These are phyloP conservation scores for Neophaeococcomyces mojaviensis DNA, from an alignment of 2,329 filamentous ascomycete species.

Conservation along the genomic window DNA sequence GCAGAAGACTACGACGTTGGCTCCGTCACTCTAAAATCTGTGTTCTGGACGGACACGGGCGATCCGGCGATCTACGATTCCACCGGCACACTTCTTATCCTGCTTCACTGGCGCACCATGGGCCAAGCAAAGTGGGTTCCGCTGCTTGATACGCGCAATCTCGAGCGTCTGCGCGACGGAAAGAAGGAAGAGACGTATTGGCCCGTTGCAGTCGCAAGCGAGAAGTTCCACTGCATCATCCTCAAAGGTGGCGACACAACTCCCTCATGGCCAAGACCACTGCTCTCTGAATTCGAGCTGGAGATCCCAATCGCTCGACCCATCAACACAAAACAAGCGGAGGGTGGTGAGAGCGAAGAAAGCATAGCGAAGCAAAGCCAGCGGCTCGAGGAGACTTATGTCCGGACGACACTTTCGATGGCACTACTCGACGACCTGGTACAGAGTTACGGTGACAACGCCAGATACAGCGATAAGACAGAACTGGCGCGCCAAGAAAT, in stretches of 20 bases:
- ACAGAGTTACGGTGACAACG: slow-evolving; percentile 53
- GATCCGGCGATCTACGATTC: slow-evolving; percentile 96
- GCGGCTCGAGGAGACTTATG: slow-evolving; percentile 70
- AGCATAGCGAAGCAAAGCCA: slow-evolving; percentile 30
- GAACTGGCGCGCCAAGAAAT: slow-evolving; percentile 66
- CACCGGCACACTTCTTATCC: slow-evolving; percentile 75
- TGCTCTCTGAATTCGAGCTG: slow-evolving; percentile 91
- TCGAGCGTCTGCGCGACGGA: slow-evolving; percentile 74
- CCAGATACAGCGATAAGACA: slow-evolving; percentile 51
- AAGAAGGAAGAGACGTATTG: slow-evolving; percentile 87
- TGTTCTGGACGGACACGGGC: slow-evolving; percentile 90
- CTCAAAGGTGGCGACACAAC: slow-evolving; percentile 91
- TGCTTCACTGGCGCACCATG: slow-evolving; percentile 82
- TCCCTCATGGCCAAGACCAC: slow-evolving; percentile 82
- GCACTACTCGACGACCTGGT: slow-evolving; percentile 70
- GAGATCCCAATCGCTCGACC: slow-evolving; percentile 65
- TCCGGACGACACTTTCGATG: slow-evolving; percentile 65
- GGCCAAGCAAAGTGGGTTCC: slow-evolving; percentile 88
- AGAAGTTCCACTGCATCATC: slow-evolving; percentile 97
- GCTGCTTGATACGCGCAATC: slow-evolving; percentile 76
- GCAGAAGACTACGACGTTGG: slow-evolving; percentile 31
- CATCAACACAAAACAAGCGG: slow-evolving; percentile 21
- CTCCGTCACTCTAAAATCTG: slow-evolving; percentile 64
- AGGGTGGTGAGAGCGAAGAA: slow-evolving; percentile 19
- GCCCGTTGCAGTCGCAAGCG: slow-evolving; percentile 84